Evolutionary conservation across 2,329 filamentous ascomycete genomes (phyloP).

Genomic region (Stagonosporopsis chrysanthemi): DNA sequence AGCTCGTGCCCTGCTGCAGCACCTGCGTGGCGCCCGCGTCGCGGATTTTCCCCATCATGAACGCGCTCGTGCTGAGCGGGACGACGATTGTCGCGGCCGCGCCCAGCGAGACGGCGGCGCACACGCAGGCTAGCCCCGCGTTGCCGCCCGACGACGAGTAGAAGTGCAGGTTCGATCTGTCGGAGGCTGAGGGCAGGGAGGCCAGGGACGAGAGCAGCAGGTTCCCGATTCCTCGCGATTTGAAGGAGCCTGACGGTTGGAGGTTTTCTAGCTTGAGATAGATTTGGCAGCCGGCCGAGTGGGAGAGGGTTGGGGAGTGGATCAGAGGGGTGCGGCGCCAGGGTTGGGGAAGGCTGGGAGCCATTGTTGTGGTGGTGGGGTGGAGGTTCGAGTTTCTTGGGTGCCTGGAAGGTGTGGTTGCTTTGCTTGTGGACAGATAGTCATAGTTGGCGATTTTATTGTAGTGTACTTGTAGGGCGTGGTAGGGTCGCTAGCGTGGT

Average conservation of each 20-base stretch:
- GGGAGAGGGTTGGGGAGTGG: conserved; percentile 69
- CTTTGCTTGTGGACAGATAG: neutral
- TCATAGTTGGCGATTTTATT: neutral
- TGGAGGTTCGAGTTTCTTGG: neutral
- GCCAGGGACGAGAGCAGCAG: conserved; percentile 62
- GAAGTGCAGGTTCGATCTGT: conserved; percentile 63
- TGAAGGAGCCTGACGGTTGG: conserved; percentile 83
- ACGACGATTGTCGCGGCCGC: conserved; percentile 76
- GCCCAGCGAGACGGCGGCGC: conserved; percentile 68
- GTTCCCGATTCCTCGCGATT: conserved; percentile 75
- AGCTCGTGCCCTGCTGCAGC: conserved; percentile 69
- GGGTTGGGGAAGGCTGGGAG: conserved; percentile 38
- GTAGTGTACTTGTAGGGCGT: conserved; percentile 13
- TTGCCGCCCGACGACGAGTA: conserved; percentile 81
- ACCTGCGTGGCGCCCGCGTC: conserved; percentile 70
- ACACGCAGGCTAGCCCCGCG: conserved; percentile 79
- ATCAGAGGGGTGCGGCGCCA: conserved; percentile 75
- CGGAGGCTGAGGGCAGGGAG: conserved; percentile 30
- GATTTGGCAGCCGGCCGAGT: conserved; percentile 74
- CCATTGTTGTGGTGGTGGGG: neutral
- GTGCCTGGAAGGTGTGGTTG: neutral
- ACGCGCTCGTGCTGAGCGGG: conserved; percentile 66
- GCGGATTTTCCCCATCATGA: conserved; percentile 73
- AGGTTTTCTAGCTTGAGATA: conserved; percentile 83
- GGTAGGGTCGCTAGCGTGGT: conserved; percentile 4